Conservation (phyloP, 352 stramenopile species). For the Phytophthora vignae region DNA sequence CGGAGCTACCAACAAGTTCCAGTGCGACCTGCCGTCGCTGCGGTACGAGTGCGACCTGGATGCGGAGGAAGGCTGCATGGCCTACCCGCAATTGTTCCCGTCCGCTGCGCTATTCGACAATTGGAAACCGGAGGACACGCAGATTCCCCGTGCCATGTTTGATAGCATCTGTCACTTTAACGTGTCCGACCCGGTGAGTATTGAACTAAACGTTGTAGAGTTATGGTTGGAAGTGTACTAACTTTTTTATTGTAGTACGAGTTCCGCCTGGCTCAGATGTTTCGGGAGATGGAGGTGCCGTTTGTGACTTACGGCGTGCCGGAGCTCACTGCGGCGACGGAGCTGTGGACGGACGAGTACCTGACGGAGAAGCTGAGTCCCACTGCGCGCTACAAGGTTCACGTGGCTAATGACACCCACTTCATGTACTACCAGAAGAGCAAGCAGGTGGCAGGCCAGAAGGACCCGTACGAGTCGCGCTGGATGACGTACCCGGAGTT, state of each 20-base stretch:
- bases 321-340: constrained; percentile 66
- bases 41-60: constrained; percentile 68
- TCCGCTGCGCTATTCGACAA: constrained; percentile 79
- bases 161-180: constrained; percentile 77
- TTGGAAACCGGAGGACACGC: constrained; percentile 78
- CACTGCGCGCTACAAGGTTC: constrained; percentile 59
- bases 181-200: constrained; percentile 56
- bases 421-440: constrained; percentile 95
- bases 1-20: constrained; percentile 48
- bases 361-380: constrained; percentile 51
- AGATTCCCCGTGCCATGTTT: constrained; percentile 47
- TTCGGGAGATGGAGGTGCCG: constrained; percentile 92
- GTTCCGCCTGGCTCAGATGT: constrained; percentile 88
- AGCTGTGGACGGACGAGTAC: constrained; percentile 91
- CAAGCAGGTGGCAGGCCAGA: constrained; percentile 38
- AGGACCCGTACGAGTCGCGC: constrained; percentile 53
- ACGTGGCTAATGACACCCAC: constrained; percentile 89
- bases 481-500: constrained; percentile 77
- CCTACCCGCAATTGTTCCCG: constrained; percentile 78
- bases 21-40: constrained; percentile 64
- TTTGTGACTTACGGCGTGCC: constrained; percentile 95
- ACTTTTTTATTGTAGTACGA: constrained; percentile 48
- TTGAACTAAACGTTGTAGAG: background rate
- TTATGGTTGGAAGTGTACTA: background rate
- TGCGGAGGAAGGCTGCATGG: constrained; percentile 41